Percentiles rank a stretch among this genome's conserved stretches.
Conservation (phyloP, 768 basidiomycete species). For the Hygrophoropsis aurantiaca region DNA sequence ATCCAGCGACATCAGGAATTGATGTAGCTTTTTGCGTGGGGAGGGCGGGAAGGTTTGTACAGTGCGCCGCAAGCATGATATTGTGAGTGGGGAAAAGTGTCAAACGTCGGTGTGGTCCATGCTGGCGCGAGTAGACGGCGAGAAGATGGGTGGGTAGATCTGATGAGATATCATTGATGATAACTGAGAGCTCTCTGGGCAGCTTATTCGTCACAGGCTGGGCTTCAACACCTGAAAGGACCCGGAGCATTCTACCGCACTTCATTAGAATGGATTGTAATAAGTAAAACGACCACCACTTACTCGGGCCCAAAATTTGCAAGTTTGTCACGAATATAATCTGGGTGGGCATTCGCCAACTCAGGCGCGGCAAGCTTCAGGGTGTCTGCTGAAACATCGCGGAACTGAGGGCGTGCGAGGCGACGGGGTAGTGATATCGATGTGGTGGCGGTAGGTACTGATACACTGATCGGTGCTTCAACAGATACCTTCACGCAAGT, state of each 20-base stretch:
- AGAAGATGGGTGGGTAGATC: conserved; percentile 34
- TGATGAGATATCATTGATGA: conserved; percentile 28
- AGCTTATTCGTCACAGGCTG: conserved; percentile 18
- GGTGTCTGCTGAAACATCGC: conserved; percentile 9
- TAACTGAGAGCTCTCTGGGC: conserved; percentile 24
- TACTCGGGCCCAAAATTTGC: conserved; percentile 27
- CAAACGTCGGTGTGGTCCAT: conserved; percentile 26
- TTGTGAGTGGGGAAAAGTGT: conserved; percentile 38
- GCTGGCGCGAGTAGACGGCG: conserved; percentile 25
- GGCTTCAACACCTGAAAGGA: conserved; percentile 27
- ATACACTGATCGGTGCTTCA: conserved; percentile 10
- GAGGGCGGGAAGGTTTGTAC: conserved; percentile 26
- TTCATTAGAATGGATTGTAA: conserved; percentile 7
- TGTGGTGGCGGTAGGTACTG: conserved; percentile 7
- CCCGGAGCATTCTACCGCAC: conserved; percentile 26
- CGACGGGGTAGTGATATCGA: conserved; percentile 21
- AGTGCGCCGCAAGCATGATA: conserved; percentile 32
- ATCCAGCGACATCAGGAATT: conserved; percentile 13
- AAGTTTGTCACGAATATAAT: conserved; percentile 27
- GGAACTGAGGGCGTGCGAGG: conserved; percentile 19
- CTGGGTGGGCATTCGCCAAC: conserved; percentile 17
- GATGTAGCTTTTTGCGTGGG: conserved; percentile 12
- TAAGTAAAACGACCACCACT: neutral
- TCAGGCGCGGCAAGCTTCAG: conserved; percentile 26
- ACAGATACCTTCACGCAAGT: conserved; percentile 30